Base-by-base conservation (phyloP, 768 basidiomycete genomes). In the Amanita polypyramis region DNA sequence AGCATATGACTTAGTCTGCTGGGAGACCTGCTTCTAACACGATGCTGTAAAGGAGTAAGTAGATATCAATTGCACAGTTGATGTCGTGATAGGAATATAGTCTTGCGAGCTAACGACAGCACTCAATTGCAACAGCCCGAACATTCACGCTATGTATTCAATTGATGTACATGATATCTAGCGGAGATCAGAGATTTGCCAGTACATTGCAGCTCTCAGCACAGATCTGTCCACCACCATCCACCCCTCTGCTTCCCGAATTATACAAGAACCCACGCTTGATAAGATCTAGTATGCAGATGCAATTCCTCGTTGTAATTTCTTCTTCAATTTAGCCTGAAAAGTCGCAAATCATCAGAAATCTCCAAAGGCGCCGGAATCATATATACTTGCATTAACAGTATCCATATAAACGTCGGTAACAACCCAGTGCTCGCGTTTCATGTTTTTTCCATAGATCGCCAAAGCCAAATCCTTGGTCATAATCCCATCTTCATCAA, bases 381-480 rank as follows among this genome's bases (percentile, higher is more conserved):
- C 17, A 4, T 8, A 15, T 20, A 15, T 21, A 71, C 79, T 63
- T 55, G 89, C 90, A 61, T 91, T 89, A 41, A 95, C 92, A 43
- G 82, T 77, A 65, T 94, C 89, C 89, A 96, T 84, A 61, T 95
- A 96, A 38, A 76, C 85, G 63, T 90, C 81, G 3, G 93, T 97
- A 20, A 92, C 67, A n/a, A 96, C 95, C 90, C 93, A 98, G 66
- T 97, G 87, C 57, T 93, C 91, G 57, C 94, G 75, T 72, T 83
- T 80, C 88, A 95, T 80, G 54, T 77, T 63, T 73, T 85, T 86
- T 32, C 94, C 94, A 58, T 97, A 84, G 60, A 97, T 96, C 1
- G 91, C 83, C 19, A 98, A 72, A 25, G 95, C 95, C 42, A 98
- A 70, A 68, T 98, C 95, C 77, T 97, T 96, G 50, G 93, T 96